A percentile compares a stretch with the other conserved stretches of the same genome.
Conservation (phyloP, 164 flowering plant genomes). For the Litsea cubeba region DNA sequence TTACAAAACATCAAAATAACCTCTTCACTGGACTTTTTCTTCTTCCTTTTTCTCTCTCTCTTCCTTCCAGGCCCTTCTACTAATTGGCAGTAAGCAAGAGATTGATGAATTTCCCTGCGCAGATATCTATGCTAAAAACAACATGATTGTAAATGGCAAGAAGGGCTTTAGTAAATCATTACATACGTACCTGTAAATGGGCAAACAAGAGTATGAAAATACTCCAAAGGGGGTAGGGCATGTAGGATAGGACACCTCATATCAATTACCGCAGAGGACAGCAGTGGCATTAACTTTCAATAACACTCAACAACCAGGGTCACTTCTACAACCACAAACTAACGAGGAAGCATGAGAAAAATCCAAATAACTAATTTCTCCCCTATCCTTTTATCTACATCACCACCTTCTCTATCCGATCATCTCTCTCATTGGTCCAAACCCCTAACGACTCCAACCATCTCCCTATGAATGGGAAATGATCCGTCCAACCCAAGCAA, state of each 20-base stretch:
- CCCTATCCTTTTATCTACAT: not conserved
- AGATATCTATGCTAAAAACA: not conserved
- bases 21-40: no score
- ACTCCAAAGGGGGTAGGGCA: not conserved
- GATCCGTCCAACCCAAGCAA: not conserved
- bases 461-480: slow-evolving; percentile 26
- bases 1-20: not conserved
- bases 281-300: not conserved
- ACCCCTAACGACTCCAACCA: not conserved
- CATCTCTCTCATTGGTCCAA: slow-evolving; percentile 13
- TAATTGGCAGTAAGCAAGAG: not conserved
- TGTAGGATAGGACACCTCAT: no score
- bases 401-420: not conserved
- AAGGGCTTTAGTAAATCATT: no score
- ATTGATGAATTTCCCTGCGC: not conserved
- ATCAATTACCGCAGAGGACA: no score
- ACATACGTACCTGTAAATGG: not conserved
- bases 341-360: not conserved
- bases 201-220: no score
- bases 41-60: not conserved
- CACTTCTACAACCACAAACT: not conserved
- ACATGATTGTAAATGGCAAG: not conserved
- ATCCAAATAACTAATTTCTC: not conserved
- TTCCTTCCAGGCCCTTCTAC: no score
- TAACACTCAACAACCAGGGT: not conserved